A percentile compares a stretch with the other conserved stretches of the same genome.
These are phyloP conservation scores for Talaromyces sp. DNA, from an alignment of 2,329 filamentous ascomycete genomes.

Conservation along the genomic window DNA sequence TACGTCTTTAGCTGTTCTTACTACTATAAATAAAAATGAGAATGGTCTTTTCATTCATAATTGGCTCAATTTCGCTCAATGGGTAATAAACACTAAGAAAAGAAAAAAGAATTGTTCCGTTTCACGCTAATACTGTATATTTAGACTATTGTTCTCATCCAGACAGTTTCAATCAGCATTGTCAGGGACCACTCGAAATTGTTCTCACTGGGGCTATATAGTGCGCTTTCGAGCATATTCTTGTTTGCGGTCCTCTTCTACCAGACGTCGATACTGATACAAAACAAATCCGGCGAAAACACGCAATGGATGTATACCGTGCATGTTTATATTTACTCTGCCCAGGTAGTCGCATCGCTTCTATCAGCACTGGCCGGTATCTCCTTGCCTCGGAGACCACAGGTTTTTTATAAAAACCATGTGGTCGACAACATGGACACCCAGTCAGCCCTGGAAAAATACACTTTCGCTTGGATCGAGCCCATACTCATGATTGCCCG, in stretches of 20 bases:
- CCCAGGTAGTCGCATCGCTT: neutral
- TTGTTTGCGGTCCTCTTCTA: neutral
- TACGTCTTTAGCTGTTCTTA: conserved; percentile 54
- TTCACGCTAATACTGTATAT: neutral
- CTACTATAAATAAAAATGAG: conserved; percentile 31
- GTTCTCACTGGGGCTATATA: conserved; percentile 8
- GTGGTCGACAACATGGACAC: conserved; percentile 62
- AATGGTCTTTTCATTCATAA: conserved; percentile 46
- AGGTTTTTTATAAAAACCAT: conserved; percentile 57
- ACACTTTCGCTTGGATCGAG: conserved; percentile 63
- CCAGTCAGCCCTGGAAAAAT: conserved; percentile 56
- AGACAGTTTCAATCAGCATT: conserved; percentile 5
- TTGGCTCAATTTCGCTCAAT: conserved; percentile 60
- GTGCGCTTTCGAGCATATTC: neutral
- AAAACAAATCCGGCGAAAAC: neutral
- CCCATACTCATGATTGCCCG: conserved; percentile 54
- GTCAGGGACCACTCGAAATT: neutral
- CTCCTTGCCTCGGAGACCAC: conserved; percentile 63
- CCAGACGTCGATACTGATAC: neutral
- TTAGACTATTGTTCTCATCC: conserved; percentile 2
- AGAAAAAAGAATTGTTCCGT: neutral
- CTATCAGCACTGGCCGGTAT: conserved; percentile 3
- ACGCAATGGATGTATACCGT: neutral
- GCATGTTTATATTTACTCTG: neutral
- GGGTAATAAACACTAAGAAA: conserved; percentile 48